phyloP scores from a whole-genome alignment of 192 early-diverging fungal genomes.

The Gonapodya prolifera region DNA sequence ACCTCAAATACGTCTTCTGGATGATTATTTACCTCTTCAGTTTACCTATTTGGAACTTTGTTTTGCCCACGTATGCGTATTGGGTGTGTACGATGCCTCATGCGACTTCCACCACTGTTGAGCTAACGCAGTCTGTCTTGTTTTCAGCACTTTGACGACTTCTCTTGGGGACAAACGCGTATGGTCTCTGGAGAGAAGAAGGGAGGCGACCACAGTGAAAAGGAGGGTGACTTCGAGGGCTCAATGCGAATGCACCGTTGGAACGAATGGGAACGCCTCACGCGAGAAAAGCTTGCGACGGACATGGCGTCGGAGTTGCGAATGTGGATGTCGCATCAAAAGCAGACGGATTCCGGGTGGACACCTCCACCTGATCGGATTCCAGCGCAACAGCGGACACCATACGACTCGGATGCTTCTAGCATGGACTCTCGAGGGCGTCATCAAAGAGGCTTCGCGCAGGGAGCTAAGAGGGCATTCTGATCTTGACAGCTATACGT shows the following conservation, averaged over 20 bases:
- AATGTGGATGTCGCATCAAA: too few relatives aligned
- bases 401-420: too few relatives aligned
- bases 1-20: slow-evolving; percentile 52
- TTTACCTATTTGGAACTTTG: slow-evolving; percentile 88
- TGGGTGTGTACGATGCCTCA: too few relatives aligned
- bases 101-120: too few relatives aligned
- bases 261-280: slow-evolving; percentile 57
- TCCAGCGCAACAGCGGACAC: too few relatives aligned
- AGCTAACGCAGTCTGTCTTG: too few relatives aligned
- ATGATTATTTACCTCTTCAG: slow-evolving; percentile 7
- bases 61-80: slow-evolving; percentile 82
- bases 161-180: slow-evolving; percentile 8
- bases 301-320: not conserved
- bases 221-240: slow-evolving; percentile 69
- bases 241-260: slow-evolving; percentile 68
- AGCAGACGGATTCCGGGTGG: too few relatives aligned
- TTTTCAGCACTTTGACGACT: slow-evolving; percentile 10
- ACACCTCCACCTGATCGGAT: too few relatives aligned
- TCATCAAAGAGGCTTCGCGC: too few relatives aligned
- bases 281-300: not conserved
- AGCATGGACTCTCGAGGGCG: too few relatives aligned
- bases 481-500: too few relatives aligned
- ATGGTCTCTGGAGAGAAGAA: not conserved
- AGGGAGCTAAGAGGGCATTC: too few relatives aligned
- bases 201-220: slow-evolving; percentile 38